Percentiles rank a stretch among this genome's conserved stretches.
Conservation (phyloP, 139 green algal genomes). For the Ettlia oleoabundans region DNA sequence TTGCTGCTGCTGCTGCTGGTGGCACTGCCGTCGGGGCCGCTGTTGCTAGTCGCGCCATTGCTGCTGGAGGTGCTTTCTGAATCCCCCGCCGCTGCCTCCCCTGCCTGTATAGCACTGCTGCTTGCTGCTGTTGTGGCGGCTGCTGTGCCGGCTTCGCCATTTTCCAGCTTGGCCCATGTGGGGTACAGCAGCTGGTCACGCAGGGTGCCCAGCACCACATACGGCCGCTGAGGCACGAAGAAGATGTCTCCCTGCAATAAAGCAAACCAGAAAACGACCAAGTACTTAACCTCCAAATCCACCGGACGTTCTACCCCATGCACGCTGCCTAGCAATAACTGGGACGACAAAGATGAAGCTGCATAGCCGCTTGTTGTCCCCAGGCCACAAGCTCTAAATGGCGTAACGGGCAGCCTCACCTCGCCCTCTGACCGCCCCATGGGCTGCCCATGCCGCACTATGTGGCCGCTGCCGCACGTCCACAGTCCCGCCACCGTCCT, state of each 20-base stretch:
- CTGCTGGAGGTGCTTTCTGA: background rate
- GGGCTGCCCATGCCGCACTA: constrained; percentile 55
- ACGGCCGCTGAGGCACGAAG: constrained; percentile 94
- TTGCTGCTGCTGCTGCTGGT: constrained; percentile 33
- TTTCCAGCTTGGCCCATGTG: constrained; percentile 53
- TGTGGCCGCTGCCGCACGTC: constrained; percentile 68
- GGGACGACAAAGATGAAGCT: too few species aligned
- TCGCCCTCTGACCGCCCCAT: constrained; percentile 44
- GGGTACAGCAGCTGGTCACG: constrained; percentile 92
- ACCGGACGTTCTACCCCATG: too few species aligned
- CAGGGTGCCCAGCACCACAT: constrained; percentile 95
- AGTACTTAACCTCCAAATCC: too few species aligned
- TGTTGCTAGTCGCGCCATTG: constrained; percentile 2
- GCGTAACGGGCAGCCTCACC: background rate
- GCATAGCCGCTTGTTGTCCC: too few species aligned
- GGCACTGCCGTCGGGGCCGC: constrained; percentile 17
- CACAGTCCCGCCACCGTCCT: constrained; percentile 93
- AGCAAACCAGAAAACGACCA: too few species aligned
- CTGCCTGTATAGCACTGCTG: background rate
- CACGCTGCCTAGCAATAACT: too few species aligned
- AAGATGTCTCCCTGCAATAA: constrained; percentile 34
- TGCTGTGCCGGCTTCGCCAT: background rate
- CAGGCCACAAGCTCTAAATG: background rate
- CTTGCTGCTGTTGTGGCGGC: background rate
- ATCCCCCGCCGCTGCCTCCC: background rate